Base-by-base conservation (phyloP, 257 asterid species). In the Anisodus acutangulus region DNA sequence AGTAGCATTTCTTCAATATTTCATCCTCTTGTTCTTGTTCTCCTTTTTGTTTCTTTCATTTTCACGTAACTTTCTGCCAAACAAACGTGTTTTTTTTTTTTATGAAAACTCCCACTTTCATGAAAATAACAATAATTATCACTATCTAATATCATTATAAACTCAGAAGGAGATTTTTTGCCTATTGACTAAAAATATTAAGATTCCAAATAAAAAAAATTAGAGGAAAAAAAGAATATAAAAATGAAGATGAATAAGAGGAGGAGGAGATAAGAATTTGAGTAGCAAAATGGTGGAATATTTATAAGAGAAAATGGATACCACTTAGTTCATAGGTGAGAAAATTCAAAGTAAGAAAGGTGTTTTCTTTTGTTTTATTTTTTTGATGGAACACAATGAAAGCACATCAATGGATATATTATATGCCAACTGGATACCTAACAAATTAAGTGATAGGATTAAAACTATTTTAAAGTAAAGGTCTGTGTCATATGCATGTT, bases 361-460 rank as follows among this genome's bases (percentile, higher is more conserved):
- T 9, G 4, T 49, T 26, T 11, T 49, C 37, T 22, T 49, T 11
- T 74, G 8, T 53, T 49, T 51, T 37, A 41, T 2, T 4, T 51
- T 13, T 22, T 3, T 22, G 43, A 19, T 22, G 60, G 81, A 53
- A 69, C 16, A 22, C 41, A 74, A 74, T 74, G 60, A 74, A 74
- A 74, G 19, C 57, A 26, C 80, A 74, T 74, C 39, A 22, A 74
- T 22, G 12, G 49, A 74, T 74, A 74, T n/a, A 49, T 74, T 53
- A 10, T 22, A 5, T 67, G 64, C 49, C 64, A 78, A 78, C 16
- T 78, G 9, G 64, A 53, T 53, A 78, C 82, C 82, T 78, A 78
- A 78, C 64, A 78, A 78, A 78, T 53, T 78, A 78, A 31, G 64
- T 78, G 82, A 78, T 78, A 78, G 39, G 64, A 78, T 8, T 53